These are phyloP conservation scores for Xylaria scruposa DNA, from an alignment of 495 filamentous ascomycete genomes.

Conservation along the genomic window DNA sequence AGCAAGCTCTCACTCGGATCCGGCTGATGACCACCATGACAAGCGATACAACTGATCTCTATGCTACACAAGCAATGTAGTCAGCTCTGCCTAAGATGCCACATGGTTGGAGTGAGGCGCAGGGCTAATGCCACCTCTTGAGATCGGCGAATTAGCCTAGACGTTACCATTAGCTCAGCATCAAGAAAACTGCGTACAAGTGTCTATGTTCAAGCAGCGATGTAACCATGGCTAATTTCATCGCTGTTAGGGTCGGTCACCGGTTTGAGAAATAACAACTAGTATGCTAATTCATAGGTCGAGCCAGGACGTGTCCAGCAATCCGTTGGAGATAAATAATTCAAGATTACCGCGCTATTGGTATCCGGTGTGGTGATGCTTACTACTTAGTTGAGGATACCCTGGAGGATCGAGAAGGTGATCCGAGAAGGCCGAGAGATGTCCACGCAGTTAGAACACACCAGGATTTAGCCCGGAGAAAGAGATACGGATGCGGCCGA, in stretches of 20 bases:
- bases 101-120: slow-evolving; percentile 6
- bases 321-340: not conserved
- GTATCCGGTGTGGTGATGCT: slow-evolving; percentile 74
- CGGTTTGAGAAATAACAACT: not conserved
- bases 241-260: not conserved
- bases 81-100: slow-evolving; percentile 1
- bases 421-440: slow-evolving; percentile 57
- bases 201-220: not conserved
- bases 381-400: slow-evolving; percentile 83
- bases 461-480: slow-evolving; percentile 72
- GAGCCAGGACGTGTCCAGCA: not conserved
- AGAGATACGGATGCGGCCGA: slow-evolving; percentile 39
- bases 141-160: not conserved
- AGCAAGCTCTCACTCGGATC: not conserved
- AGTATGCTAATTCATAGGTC: not conserved
- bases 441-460: slow-evolving; percentile 60
- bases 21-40: not conserved
- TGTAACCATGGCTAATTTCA: not conserved
- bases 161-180: not conserved
- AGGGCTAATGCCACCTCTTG: not conserved
- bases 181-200: not conserved
- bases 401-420: slow-evolving; percentile 68
- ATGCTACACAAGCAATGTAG: not conserved
- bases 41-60: not conserved
- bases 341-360: slow-evolving; percentile 62